A percentile compares a stretch with the other conserved stretches of the same genome.
phyloP scores from a whole-genome alignment of 2,329 filamentous ascomycete species.

The Penicillium verrucosum region DNA sequence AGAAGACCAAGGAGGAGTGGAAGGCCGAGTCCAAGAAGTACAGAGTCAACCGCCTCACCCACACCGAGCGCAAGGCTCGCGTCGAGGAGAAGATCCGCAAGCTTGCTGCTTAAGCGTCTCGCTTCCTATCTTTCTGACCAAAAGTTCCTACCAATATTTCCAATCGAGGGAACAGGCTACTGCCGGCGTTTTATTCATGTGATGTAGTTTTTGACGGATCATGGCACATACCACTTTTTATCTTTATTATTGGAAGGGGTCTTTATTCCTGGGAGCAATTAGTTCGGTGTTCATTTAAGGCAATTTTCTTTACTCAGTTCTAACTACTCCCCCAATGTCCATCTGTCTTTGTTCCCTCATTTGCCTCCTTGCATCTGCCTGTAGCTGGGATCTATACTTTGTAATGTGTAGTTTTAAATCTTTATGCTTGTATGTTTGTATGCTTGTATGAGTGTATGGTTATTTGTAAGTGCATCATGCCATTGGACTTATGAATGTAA shows the following conservation, averaged over 20 bases:
- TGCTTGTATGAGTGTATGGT: not conserved
- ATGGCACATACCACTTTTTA: slow-evolving; percentile 31
- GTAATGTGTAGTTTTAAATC: not conserved
- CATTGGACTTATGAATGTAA: not conserved
- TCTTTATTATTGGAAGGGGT: slow-evolving; percentile 14
- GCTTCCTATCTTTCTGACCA: slow-evolving; percentile 23
- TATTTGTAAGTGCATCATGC: not conserved
- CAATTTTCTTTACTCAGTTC: slow-evolving; percentile 31
- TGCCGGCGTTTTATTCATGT: slow-evolving; percentile 24
- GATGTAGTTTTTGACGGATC: slow-evolving; percentile 32
- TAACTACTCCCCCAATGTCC: slow-evolving; percentile 32
- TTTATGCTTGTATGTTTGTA: not conserved
- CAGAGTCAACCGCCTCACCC: slow-evolving; percentile 71
- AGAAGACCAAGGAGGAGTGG: slow-evolving; percentile 98
- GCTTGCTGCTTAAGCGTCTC: slow-evolving; percentile 51
- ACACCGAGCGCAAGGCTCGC: slow-evolving; percentile 76
- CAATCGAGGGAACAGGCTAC: slow-evolving; percentile 27
- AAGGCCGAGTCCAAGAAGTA: slow-evolving; percentile 94
- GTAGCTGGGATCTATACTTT: slow-evolving; percentile 2
- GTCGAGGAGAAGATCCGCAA: slow-evolving; percentile 90
- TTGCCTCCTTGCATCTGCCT: slow-evolving; percentile 12
- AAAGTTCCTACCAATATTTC: slow-evolving; percentile 24
- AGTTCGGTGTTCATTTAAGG: slow-evolving; percentile 33
- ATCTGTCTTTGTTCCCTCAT: slow-evolving; percentile 29
- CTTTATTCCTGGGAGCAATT: slow-evolving; percentile 27